Evolutionary conservation across 129 eudicot genomes (phyloP), one percentile per base, ranked within the genome.

Genomic region (Deinandra increscens): DNA sequence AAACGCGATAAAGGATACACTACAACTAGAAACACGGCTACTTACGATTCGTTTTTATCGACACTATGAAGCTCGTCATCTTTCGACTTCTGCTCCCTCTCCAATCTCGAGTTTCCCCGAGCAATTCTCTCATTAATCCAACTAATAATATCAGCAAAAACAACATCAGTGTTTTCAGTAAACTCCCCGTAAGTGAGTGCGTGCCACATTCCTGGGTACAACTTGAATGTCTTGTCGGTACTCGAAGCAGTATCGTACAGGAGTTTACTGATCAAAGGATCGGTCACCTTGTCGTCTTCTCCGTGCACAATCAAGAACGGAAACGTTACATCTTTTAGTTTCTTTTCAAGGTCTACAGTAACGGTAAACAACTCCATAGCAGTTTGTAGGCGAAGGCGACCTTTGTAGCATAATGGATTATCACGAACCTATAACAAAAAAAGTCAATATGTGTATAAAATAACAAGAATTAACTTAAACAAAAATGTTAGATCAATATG

Each of bases 191-290:
- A 89, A 26, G 88, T 79, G 20, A 93, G 81, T 2, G 95, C 81
- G 44, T 93, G 98, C 98, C 98, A 93, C 98, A 93, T 89, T 70
- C 84, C 90, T 0, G 87, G 88, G 41, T 93, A 93, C 77, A 93
- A 54, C 79, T 93, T 93, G 75, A 89, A 77, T 4, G 96, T 86
- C 79, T 89, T 93, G 63, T 93, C 98, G 2, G 70, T 37, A 68
- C 96, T 81, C 5, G 84, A 64, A 11, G 96, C 89, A 1, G 75
- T n/a, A 13, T 93, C 96, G 38, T 77, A 80, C 34, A 93, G 50
- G 5, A 81, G 81, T 79, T 84, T 88, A 85, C 96, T 92, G 1
- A 86, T 79, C 0, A 81, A 69, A 31, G 96, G 96, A 68, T 93
- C 98, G 0, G 95, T 89, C 70, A 93, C 98, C 51, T 76, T 89